These are phyloP conservation scores for Phytophthora nicotianae DNA, from an alignment of 352 stramenopile species.

Conservation along the genomic window DNA sequence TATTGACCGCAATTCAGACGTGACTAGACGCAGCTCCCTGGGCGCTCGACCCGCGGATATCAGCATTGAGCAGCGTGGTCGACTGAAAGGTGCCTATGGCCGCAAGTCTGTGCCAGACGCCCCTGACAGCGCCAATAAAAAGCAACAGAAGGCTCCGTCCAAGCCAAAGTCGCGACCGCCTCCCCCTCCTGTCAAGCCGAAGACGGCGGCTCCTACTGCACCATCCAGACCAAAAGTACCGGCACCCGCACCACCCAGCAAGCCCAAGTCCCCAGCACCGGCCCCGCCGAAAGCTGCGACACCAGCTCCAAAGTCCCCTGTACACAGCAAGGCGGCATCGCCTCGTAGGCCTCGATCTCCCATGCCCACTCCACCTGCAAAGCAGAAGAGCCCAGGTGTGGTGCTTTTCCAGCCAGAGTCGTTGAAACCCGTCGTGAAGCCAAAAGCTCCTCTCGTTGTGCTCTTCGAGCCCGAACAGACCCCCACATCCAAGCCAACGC, in stretches of 20 bases:
- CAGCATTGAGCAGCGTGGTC: slow-evolving; percentile 21
- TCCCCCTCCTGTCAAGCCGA: slow-evolving; percentile 19
- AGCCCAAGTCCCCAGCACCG: slow-evolving; percentile 19
- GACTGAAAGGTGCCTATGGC: slow-evolving; percentile 26
- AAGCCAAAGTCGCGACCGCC: slow-evolving; percentile 21
- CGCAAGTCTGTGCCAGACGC: slow-evolving; percentile 28
- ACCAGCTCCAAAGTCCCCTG: slow-evolving; percentile 4
- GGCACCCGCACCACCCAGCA: slow-evolving; percentile 10
- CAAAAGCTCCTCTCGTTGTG: slow-evolving; percentile 32
- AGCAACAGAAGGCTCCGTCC: slow-evolving; percentile 8
- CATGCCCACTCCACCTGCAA: slow-evolving; percentile 10
- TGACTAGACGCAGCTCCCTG: slow-evolving; percentile 27
- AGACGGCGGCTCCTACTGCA: slow-evolving; percentile 5
- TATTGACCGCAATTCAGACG: slow-evolving; percentile 16
- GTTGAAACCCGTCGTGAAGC: slow-evolving; percentile 34
- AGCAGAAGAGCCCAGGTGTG: slow-evolving; percentile 30
- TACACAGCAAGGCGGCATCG: slow-evolving; percentile 19
- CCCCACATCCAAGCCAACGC: slow-evolving; percentile 7
- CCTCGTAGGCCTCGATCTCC: slow-evolving; percentile 19
- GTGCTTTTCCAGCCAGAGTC: slow-evolving; percentile 41
- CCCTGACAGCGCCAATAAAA: slow-evolving; percentile 21
- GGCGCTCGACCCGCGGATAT: slow-evolving; percentile 21
- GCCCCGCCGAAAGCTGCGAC: slow-evolving; percentile 5
- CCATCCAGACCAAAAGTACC: slow-evolving; percentile 11
- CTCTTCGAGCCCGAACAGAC: slow-evolving; percentile 37